phyloP scores from a whole-genome alignment of 2,329 filamentous ascomycete genomes.

The Penicillium sumatraense region DNA sequence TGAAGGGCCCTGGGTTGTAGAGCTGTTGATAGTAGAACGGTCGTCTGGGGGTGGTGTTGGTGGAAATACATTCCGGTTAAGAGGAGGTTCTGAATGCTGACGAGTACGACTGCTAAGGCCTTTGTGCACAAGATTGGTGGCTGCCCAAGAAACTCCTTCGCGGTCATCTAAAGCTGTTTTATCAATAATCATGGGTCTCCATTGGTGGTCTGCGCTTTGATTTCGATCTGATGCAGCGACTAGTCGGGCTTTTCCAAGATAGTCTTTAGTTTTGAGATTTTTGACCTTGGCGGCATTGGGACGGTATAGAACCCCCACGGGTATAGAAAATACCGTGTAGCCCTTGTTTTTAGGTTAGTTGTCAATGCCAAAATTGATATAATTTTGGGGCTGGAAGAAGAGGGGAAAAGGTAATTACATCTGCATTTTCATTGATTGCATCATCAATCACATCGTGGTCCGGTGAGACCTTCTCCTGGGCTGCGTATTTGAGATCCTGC shows the following conservation, averaged over 20 bases:
- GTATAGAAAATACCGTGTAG: conserved; percentile 98
- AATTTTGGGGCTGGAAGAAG: neutral
- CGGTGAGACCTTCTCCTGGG: conserved; percentile 93
- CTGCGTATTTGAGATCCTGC: conserved; percentile 86
- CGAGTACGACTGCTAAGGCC: conserved; percentile 74
- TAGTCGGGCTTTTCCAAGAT: conserved; percentile 91
- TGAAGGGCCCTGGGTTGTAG: conserved; percentile 20
- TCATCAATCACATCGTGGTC: conserved; percentile 99
- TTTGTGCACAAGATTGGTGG: conserved; percentile 89
- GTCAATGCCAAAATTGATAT: neutral
- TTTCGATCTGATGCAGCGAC: conserved; percentile 83
- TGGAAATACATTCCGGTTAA: conserved; percentile 82
- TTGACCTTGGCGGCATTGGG: conserved; percentile 98
- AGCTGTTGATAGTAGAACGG: conserved; percentile 60
- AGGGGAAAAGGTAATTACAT: conserved; percentile 65
- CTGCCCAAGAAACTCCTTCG: conserved; percentile 88
- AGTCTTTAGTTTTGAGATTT: conserved; percentile 97
- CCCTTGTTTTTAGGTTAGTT: conserved; percentile 60
- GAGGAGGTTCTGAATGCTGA: conserved; percentile 83
- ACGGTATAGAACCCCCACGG: conserved; percentile 91
- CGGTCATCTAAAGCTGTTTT: conserved; percentile 67
- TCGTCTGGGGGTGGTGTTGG: conserved; percentile 97
- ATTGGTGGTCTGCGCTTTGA: conserved; percentile 70
- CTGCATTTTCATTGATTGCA: conserved; percentile 88
- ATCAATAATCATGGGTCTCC: conserved; percentile 77